phyloP scores from a whole-genome alignment of 352 stramenopile genomes.

The Thraustochytrium striatum region DNA sequence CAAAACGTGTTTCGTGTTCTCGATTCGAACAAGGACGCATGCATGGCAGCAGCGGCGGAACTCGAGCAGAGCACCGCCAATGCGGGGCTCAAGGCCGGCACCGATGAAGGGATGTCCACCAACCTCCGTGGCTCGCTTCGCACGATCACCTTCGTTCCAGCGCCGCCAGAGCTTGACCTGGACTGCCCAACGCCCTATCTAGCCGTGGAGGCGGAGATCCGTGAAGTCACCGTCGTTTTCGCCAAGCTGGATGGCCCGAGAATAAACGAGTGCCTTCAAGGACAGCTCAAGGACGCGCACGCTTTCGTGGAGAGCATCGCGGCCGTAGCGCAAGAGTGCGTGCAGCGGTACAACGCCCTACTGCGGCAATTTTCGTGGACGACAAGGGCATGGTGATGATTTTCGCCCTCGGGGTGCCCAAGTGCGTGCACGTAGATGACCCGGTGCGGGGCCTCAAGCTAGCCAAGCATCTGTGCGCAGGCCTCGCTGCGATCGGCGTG shows the following conservation, averaged over 20 bases:
- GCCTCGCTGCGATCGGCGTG: slow-evolving; percentile 61
- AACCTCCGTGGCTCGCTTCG: too few species aligned
- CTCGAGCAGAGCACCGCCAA: too few species aligned
- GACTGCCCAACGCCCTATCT: background rate
- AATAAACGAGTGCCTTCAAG: background rate
- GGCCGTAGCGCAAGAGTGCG: background rate
- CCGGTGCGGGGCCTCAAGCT: slow-evolving; percentile 77
- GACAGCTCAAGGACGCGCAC: background rate
- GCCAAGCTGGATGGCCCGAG: slow-evolving; percentile 27
- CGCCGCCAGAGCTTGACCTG: slow-evolving; percentile 4
- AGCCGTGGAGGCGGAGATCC: slow-evolving; percentile 42
- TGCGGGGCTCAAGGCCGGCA: too few species aligned
- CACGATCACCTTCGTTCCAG: slow-evolving; percentile 24
- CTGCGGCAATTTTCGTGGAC: slow-evolving; percentile 92
- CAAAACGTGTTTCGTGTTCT: too few species aligned
- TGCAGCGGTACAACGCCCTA: slow-evolving; percentile 74
- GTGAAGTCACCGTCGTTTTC: slow-evolving; percentile 39
- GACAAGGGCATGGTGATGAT: slow-evolving; percentile 89
- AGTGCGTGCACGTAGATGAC: slow-evolving; percentile 84
- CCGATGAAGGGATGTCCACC: too few species aligned
- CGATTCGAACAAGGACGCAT: too few species aligned
- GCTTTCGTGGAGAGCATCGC: slow-evolving; percentile 21
- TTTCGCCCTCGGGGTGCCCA: slow-evolving; percentile 79
- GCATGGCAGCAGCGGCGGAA: too few species aligned
- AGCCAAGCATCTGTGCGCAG: slow-evolving; percentile 60